Evolutionary conservation across 148 eudicot species (phyloP), one percentile per base, ranked within the genome.

Genomic region (Salicornia ramosissima): DNA sequence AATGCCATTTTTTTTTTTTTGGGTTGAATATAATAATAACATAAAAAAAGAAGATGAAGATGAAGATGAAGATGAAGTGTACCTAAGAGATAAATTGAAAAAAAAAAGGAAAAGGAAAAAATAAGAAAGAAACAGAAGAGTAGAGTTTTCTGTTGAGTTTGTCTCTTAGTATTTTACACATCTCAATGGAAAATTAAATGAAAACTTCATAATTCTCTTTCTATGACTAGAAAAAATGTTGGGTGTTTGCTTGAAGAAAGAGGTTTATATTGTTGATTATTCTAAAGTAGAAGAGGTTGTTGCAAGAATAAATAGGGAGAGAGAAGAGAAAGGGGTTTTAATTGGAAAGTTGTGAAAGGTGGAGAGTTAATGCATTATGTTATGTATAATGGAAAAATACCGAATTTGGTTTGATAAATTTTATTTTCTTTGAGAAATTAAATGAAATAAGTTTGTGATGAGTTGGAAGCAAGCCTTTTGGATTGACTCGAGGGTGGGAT

Each of bases 241-340:
- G 57, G 80, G 79, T 47, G 76, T 65, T 80, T 70, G 77, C 65
- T 68, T 70, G 75, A 64, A 78, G 66, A 59, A 78, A 80, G 80
- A 71, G 82, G 78, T 61, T 62, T 61, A 45, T 36, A 60, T 71
- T 61, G 71, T 50, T 68, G 71, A 61, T 78, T 83, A 84, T 84
- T 82, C 83, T 80, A 87, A 72, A 74, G 65, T 74, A 70, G 19
- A 65, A 78, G 75, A 72, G 82, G 88, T 84, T 81, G 88, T 78
- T 82, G 87, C 69, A 76, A 85, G 80, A 89, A 82, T 90, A 83
- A 89, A 87, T 85, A 79, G 78, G 81, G 85, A 69, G 33, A 40
- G 72, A 68, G 76, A 71, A 79, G 79, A 61, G 78, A 36, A 8
- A 36, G 75, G 72, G 71, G 59, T 15, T 25, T 4, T 26, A 26